These are phyloP conservation scores for Candida buenavistaensis DNA, from an alignment of 1,139 yeast genomes.

Conservation along the genomic window DNA sequence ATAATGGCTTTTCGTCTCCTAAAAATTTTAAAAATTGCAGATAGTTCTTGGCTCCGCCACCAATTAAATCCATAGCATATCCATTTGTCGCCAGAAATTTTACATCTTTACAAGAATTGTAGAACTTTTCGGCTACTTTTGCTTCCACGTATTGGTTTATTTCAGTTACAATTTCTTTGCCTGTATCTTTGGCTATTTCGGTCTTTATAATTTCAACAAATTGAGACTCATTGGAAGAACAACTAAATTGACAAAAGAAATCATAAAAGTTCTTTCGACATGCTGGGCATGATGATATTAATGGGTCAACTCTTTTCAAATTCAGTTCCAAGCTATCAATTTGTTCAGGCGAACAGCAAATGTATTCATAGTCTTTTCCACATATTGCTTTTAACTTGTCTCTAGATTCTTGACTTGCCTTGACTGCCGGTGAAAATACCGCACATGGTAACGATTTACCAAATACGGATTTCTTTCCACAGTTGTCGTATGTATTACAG, in stretches of 20 bases:
- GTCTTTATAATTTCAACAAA: constrained; percentile 69
- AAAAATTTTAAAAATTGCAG: constrained; percentile 75
- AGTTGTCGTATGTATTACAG: constrained; percentile 62
- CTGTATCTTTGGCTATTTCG: constrained; percentile 50
- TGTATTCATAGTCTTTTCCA: constrained; percentile 48
- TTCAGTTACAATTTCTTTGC: constrained; percentile 66
- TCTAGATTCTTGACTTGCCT: constrained; percentile 45
- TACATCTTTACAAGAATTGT: constrained; percentile 82
- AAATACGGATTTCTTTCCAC: constrained; percentile 81
- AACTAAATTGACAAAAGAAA: constrained; percentile 85
- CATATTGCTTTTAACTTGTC: constrained; percentile 59
- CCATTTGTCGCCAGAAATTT: constrained; percentile 96
- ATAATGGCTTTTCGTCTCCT: constrained; percentile 89
- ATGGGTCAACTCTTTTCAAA: constrained; percentile 71
- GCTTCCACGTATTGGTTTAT: constrained; percentile 64
- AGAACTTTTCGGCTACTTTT: constrained; percentile 62
- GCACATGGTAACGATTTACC: constrained; percentile 84
- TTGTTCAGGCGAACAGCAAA: constrained; percentile 46
- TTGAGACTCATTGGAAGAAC: constrained; percentile 79
- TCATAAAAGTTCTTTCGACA: constrained; percentile 83
- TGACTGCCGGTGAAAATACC: constrained; percentile 46
- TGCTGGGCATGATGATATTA: constrained; percentile 93
- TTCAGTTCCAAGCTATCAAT: constrained; percentile 41
- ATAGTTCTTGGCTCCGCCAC: constrained; percentile 88
- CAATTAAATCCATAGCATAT: constrained; percentile 93